Base-by-base conservation (phyloP, 257 asterid genomes). In the Ophiorrhiza pumila region DNA sequence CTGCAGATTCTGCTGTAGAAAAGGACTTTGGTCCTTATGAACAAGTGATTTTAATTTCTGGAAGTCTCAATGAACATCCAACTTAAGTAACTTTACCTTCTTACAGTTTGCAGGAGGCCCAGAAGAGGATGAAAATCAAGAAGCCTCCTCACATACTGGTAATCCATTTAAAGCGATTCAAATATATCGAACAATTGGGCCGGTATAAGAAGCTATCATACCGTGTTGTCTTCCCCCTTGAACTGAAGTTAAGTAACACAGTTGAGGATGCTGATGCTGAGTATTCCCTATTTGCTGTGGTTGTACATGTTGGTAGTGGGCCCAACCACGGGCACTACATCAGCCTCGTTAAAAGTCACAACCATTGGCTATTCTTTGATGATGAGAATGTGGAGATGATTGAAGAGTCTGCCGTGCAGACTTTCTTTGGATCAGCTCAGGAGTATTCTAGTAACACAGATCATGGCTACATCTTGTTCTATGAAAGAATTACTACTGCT, bases 261-360 rank as follows among this genome's bases (percentile, higher is more conserved):
- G 92, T 89, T 37, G 97, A 91, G 81, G 96, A 89, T 80, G 88
- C 86, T 37, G 97, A 91, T 71, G 82, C 91, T 0, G 97, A 89
- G 74, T 91, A 91, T 70, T 91, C 97, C 73, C 76, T 91, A 45
- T 86, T 91, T 59, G 90, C 92, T 7, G 96, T 91, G 55, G 97
- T 89, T 5, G 96, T 91, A 59, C 97, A 89, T 52, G 93, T 91
- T 7, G 97, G 97, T 34, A 89, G 93, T 65, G 97, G 97, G 31
- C 97, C 97, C 66, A 91, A 89, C 81, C 97, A 91, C 9, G 97
- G 97, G n/a, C 97, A 91, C 84, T 91, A 91, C 27, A 86, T 91
- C 71, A 91, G 97, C 86, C 96, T 89, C 3, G 97, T 91, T 77
- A 91, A 89, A 80, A 91, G 97, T 74, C 97, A 91, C 80, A 87